These are phyloP conservation scores for Xylariaceae sp. DNA, from an alignment of 2,329 filamentous ascomycete species.

Conservation along the genomic window DNA sequence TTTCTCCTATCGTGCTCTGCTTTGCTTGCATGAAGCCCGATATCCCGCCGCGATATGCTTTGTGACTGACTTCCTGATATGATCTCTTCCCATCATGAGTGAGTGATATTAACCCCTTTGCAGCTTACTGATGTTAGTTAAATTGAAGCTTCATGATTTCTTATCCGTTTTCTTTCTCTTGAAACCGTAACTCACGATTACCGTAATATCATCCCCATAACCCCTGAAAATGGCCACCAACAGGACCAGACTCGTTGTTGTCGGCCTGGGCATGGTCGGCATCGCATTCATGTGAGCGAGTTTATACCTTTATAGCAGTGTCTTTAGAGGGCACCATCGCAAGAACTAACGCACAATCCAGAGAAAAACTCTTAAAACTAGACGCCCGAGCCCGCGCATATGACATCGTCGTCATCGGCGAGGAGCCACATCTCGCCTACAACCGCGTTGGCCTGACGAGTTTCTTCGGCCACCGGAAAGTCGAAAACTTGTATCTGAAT, in stretches of 20 bases:
- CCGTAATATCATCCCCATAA: background rate
- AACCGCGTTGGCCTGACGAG: constrained; percentile 85
- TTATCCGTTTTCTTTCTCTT: no score
- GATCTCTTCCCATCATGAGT: no score
- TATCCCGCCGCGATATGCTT: no score
- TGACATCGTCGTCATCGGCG: constrained; percentile 77
- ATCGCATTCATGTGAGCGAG: constrained; percentile 75
- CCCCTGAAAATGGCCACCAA: constrained; percentile 40
- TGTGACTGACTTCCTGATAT: no score
- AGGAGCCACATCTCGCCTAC: constrained; percentile 83
- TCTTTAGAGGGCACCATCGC: background rate
- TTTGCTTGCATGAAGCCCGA: no score
- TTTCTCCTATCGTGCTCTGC: no score
- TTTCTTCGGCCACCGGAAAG: constrained; percentile 80
- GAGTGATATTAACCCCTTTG: no score
- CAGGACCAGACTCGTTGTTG: constrained; percentile 69
- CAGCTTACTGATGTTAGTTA: no score
- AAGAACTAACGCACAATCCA: constrained; percentile 33
- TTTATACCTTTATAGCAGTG: background rate
- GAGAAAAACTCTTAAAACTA: constrained; percentile 83
- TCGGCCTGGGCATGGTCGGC: constrained; percentile 88
- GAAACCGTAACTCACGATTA: no score
- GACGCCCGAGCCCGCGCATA: constrained; percentile 72
- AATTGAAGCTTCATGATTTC: no score
- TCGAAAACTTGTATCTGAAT: constrained; percentile 86